A percentile compares a stretch with the other conserved stretches of the same genome.
These are phyloP conservation scores for Canavalia gladiata DNA, from an alignment of 306 rosid genomes.

Conservation along the genomic window DNA sequence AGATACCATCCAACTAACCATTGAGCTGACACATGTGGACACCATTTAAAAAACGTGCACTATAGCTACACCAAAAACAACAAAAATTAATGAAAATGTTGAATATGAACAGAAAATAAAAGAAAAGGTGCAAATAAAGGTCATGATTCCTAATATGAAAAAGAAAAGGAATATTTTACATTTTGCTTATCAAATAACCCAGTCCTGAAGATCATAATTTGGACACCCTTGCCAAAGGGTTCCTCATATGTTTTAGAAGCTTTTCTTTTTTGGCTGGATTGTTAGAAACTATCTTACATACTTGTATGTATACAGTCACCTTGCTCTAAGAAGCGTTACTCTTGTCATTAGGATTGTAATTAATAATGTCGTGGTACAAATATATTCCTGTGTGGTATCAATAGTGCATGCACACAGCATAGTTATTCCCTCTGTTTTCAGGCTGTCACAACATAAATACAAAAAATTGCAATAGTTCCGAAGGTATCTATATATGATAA, in stretches of 20 bases:
- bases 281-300: slow-evolving; percentile 5
- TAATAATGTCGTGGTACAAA: neutral
- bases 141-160: neutral
- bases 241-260: neutral
- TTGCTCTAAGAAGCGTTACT: neutral
- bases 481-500: neutral
- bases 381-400: neutral
- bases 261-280: neutral
- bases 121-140: slow-evolving; percentile 38
- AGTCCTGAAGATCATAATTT: slow-evolving; percentile 17
- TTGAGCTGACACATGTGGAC: neutral
- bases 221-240: slow-evolving; percentile 22
- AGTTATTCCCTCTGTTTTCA: slow-evolving; percentile 14
- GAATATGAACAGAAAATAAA: slow-evolving; percentile 25
- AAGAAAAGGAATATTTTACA: neutral
- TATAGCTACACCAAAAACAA: neutral
- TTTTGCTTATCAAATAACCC: slow-evolving; percentile 2
- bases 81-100: neutral
- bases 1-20: slow-evolving; percentile 35
- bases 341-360: neutral
- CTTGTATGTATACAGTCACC: neutral
- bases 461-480: neutral
- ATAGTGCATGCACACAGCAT: neutral
- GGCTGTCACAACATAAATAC: neutral
- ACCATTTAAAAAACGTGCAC: slow-evolving; percentile 25